phyloP scores from a whole-genome alignment of 139 green algal species.

The Trebouxia sp. region DNA sequence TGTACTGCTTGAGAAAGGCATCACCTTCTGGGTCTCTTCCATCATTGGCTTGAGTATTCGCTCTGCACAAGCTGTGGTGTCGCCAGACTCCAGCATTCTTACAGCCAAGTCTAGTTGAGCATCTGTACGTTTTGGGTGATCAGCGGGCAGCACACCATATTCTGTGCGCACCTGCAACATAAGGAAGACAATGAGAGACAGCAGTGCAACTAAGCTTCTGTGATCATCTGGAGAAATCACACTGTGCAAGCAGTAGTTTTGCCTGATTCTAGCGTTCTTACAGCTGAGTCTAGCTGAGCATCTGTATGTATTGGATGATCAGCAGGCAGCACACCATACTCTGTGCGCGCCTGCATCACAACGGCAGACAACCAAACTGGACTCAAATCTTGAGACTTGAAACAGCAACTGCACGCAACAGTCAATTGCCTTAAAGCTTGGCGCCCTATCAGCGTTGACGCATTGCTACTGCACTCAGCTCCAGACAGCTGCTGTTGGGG shows the following conservation, averaged over 20 bases:
- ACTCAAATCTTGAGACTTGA: background rate
- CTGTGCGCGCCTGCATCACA: slow-evolving; percentile 46
- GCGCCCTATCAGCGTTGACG: background rate
- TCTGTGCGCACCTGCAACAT: slow-evolving; percentile 49
- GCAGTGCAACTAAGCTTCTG: slow-evolving; percentile 9
- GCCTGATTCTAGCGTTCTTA: slow-evolving; percentile 29
- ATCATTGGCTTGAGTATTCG: slow-evolving; percentile 30
- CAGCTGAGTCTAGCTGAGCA: slow-evolving; percentile 21
- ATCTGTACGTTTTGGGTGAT: slow-evolving; percentile 36
- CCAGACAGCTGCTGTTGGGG: no score
- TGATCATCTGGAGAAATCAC: slow-evolving; percentile 24
- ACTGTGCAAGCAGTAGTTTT: background rate
- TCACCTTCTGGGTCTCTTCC: slow-evolving; percentile 33
- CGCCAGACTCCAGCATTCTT: slow-evolving; percentile 21
- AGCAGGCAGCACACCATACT: slow-evolving; percentile 51
- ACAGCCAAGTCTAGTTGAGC: slow-evolving; percentile 29
- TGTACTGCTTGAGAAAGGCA: background rate
- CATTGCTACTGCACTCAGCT: background rate
- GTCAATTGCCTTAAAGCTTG: background rate
- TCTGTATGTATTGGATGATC: slow-evolving; percentile 38
- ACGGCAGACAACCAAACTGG: no score
- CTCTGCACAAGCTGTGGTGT: background rate
- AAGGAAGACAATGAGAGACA: background rate
- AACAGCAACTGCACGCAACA: background rate
- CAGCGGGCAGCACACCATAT: slow-evolving; percentile 49